These are phyloP conservation scores for Fusarium pseudoanthophilum DNA, from an alignment of 2,329 filamentous ascomycete species.

Conservation along the genomic window DNA sequence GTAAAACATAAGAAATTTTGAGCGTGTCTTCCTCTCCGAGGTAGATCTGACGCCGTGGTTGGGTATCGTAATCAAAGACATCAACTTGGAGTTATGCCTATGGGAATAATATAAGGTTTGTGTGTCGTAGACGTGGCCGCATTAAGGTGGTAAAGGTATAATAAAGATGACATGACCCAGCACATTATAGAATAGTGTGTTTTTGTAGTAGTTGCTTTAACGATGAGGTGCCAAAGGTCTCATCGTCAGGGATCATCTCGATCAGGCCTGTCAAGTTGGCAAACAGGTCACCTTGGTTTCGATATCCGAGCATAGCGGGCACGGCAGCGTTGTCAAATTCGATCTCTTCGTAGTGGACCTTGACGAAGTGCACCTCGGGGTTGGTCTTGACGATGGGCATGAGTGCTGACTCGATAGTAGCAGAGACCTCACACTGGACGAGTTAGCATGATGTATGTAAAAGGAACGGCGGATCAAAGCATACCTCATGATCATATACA, in stretches of 20 bases:
- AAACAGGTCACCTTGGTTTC: constrained; percentile 86
- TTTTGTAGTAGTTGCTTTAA: constrained; percentile 64
- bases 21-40: constrained; percentile 25
- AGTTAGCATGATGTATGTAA: constrained; percentile 32
- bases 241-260: constrained; percentile 81
- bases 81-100: constrained; percentile 18
- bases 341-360: constrained; percentile 89
- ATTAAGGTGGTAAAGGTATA: constrained; percentile 37
- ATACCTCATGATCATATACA: constrained; percentile 88
- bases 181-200: constrained; percentile 61
- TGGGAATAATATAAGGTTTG: constrained; percentile 17
- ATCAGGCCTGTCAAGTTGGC: constrained; percentile 89
- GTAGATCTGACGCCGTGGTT: constrained; percentile 12
- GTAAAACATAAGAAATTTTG: constrained; percentile 25
- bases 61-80: constrained; percentile 44
- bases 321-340: constrained; percentile 92
- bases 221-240: constrained; percentile 65
- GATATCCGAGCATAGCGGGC: constrained; percentile 89
- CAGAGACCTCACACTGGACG: constrained; percentile 79
- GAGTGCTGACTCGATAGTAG: constrained; percentile 82
- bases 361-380: constrained; percentile 83
- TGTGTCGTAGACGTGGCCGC: constrained; percentile 42
- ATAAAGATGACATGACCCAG: constrained; percentile 13
- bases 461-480: constrained; percentile 45
- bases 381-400: constrained; percentile 77